A percentile compares a stretch with the other conserved stretches of the same genome.
Evolutionary conservation across 805 yeast species (phyloP).

Genomic region (Candida incommunis): DNA sequence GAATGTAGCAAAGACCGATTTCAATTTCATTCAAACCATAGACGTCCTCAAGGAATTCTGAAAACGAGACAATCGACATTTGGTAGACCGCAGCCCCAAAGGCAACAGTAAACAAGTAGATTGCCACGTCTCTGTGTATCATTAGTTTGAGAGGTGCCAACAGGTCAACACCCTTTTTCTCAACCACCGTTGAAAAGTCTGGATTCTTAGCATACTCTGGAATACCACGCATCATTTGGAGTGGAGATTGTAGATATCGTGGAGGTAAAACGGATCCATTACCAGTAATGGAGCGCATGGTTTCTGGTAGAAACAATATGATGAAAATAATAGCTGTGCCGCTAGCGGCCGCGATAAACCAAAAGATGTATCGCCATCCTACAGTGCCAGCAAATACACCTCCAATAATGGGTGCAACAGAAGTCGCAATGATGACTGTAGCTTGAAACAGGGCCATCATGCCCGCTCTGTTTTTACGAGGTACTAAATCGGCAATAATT

Average conservation of each 20-base stretch:
- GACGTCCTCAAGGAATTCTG: slow-evolving; percentile 34
- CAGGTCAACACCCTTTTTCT: not conserved
- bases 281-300: slow-evolving; percentile 57
- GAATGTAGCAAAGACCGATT: slow-evolving; percentile 59
- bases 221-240: not conserved
- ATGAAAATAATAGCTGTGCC: slow-evolving; percentile 37
- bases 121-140: slow-evolving; percentile 25
- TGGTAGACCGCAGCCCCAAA: slow-evolving; percentile 59
- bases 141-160: not conserved
- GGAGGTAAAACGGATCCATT: slow-evolving; percentile 46
- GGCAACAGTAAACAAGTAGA: slow-evolving; percentile 42
- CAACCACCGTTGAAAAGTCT: not conserved
- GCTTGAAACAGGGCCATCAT: slow-evolving; percentile 55
- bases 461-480: slow-evolving; percentile 53
- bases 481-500: slow-evolving; percentile 58
- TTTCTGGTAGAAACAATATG: slow-evolving; percentile 55
- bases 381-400: slow-evolving; percentile 31
- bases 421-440: slow-evolving; percentile 54
- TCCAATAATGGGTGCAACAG: slow-evolving; percentile 62
- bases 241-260: not conserved
- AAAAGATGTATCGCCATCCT: slow-evolving; percentile 55
- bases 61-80: slow-evolving; percentile 50
- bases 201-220: not conserved
- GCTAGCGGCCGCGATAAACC: slow-evolving; percentile 32
- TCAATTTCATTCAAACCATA: slow-evolving; percentile 40